These are phyloP conservation scores for Fusarium mundagurra DNA, from an alignment of 2,329 filamentous ascomycete species.

Conservation along the genomic window DNA sequence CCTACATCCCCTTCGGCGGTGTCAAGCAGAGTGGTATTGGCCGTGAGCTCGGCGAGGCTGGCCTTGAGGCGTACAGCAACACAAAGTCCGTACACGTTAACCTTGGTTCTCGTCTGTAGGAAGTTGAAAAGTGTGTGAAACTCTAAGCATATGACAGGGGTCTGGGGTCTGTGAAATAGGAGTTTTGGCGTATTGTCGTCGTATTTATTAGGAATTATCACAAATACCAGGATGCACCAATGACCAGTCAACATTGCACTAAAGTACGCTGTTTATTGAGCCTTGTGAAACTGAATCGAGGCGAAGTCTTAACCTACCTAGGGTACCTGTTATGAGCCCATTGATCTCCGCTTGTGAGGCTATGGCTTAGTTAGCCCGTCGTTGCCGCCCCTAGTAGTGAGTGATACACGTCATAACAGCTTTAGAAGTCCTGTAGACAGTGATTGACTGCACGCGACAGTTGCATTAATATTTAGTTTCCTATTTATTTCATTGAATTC, in stretches of 20 bases:
- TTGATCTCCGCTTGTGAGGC: background rate
- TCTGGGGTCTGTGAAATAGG: background rate
- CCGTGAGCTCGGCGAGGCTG: slow-evolving; percentile 40
- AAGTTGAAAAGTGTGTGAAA: background rate
- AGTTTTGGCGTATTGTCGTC: slow-evolving; percentile 27
- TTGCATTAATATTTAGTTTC: background rate
- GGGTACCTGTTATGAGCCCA: background rate
- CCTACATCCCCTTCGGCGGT: slow-evolving; percentile 41
- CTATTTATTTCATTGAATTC: background rate
- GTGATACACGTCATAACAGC: slow-evolving; percentile 31
- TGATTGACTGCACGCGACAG: slow-evolving; percentile 24
- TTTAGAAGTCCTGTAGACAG: background rate
- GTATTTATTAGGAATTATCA: slow-evolving; percentile 6
- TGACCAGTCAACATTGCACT: background rate
- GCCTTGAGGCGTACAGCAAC: slow-evolving; percentile 42
- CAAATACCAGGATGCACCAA: slow-evolving; percentile 18
- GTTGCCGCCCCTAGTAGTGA: background rate
- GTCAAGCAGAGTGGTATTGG: slow-evolving; percentile 45
- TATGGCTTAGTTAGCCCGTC: background rate
- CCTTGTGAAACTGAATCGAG: background rate
- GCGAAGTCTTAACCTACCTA: slow-evolving; percentile 19
- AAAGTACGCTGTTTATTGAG: background rate
- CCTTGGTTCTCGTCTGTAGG: slow-evolving; percentile 37
- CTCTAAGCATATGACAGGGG: background rate
- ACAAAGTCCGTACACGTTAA: slow-evolving; percentile 43